A percentile compares a stretch with the other conserved stretches of the same genome.
phyloP scores from a whole-genome alignment of 148 eudicot genomes.

The Fagopyrum homotropicum region DNA sequence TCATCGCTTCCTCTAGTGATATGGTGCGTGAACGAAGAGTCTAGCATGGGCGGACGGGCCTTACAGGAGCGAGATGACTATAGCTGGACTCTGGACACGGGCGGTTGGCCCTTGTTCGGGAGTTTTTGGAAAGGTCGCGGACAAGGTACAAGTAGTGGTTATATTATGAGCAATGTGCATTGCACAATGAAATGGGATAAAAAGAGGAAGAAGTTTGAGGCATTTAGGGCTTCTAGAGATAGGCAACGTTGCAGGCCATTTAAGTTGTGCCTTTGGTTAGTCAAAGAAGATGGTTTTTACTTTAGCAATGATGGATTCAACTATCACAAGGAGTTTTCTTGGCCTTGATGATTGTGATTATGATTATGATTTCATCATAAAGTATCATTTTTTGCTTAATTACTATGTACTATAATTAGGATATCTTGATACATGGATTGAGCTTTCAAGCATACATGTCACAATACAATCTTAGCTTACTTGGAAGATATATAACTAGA shows the following conservation, averaged over 20 bases:
- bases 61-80: slow-evolving; percentile 40
- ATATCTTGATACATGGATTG: no score
- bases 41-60: slow-evolving; percentile 35
- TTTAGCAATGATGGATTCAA: slow-evolving; percentile 41
- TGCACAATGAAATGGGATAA: slow-evolving; percentile 31
- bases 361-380: no score
- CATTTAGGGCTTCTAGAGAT: slow-evolving; percentile 33
- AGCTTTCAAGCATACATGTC: no score
- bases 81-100: slow-evolving; percentile 18
- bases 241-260: slow-evolving; percentile 26
- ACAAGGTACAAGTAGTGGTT: no score
- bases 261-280: slow-evolving; percentile 46
- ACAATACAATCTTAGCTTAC: no score
- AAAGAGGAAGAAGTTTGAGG: slow-evolving; percentile 34
- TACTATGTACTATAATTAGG: no score
- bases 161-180: no score
- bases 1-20: slow-evolving; percentile 35
- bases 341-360: slow-evolving; percentile 14
- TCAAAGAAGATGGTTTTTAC: slow-evolving; percentile 56
- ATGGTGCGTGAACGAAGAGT: slow-evolving; percentile 26
- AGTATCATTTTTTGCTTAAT: no score
- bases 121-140: background rate
- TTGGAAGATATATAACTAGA: no score
- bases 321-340: slow-evolving; percentile 43
- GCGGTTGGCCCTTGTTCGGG: background rate